Evolutionary conservation across 2,329 filamentous ascomycete genomes (phyloP), one percentile per base, ranked within the genome.

Genomic region (Dactylellina sp.): DNA sequence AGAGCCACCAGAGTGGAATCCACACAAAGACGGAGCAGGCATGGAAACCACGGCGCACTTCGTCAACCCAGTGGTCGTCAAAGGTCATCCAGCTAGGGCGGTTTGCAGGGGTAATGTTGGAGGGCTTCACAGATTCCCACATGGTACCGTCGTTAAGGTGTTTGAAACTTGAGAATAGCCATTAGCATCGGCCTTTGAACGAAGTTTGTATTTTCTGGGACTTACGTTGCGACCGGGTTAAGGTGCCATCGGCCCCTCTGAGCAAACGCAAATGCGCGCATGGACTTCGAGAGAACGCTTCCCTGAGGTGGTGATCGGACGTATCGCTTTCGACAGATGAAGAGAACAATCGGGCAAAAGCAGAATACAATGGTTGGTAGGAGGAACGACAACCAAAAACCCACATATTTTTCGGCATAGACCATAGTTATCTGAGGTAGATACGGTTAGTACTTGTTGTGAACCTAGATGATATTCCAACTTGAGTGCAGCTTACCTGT

Each of bases 31-130:
- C 71, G 39, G 71, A 75, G 83, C 89, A 91, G 65, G 89, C 89
- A 77, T 86, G 84, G 65, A 91, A 83, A 75, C 89, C 90, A 81
- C 90, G 89, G 59, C 85, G 84, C 53, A 93, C 88, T 79, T 93
- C 89, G 79, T 92, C 90, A 35, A 94, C 91, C 90, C 91, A 94
- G 59, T 87, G 87, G 77, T 94, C 91, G 75, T 94, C 91, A 77
- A 92, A 93, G 0, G 88, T 90, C 89, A 93, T 93, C 90, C 90
- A 93, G 0, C 63, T 42, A 0, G 90, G 90, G 62, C 88, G 88
- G 75, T 84, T 80, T 0, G 80, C 80, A 39, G 84, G 82, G 7
- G 85, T 82, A 4, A 91, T 83, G 37, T 84, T 82, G 79, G 87
- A 90, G 1, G 90, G 90, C 82, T 91, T 91, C 71, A 88, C 87